Evolutionary conservation across 2,329 filamentous ascomycete genomes (phyloP).

Genomic region (Microdochium bolleyi): DNA sequence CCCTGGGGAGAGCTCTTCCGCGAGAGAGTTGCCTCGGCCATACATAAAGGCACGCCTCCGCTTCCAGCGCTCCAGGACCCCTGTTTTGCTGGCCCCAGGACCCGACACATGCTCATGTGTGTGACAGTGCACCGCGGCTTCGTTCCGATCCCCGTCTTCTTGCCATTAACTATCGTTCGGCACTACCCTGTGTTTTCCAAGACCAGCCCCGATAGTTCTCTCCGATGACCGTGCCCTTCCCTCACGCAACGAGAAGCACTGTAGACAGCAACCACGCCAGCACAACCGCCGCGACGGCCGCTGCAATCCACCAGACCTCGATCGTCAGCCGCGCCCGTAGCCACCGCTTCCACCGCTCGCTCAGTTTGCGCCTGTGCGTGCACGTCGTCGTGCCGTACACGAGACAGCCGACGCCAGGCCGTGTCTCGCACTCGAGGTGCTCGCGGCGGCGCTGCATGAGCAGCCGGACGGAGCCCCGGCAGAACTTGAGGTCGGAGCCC

Average conservation of each 20-base stretch:
- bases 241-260: background rate
- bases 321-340: conserved; percentile 33
- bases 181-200: too few relatives aligned
- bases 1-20: too few relatives aligned
- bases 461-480: conserved; percentile 49
- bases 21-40: too few relatives aligned
- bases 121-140: too few relatives aligned
- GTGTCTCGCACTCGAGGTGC: conserved; percentile 52
- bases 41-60: too few relatives aligned
- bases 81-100: too few relatives aligned
- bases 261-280: conserved; percentile 21
- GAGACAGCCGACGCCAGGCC: conserved; percentile 47
- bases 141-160: too few relatives aligned
- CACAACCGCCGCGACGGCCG: conserved; percentile 31
- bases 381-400: conserved; percentile 43
- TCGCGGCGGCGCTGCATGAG: conserved; percentile 52
- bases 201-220: too few relatives aligned
- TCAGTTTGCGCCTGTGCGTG: conserved; percentile 29
- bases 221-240: background rate
- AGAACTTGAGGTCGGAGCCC: conserved; percentile 52
- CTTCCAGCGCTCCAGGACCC: too few relatives aligned
- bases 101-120: too few relatives aligned
- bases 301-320: conserved; percentile 40
- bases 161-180: too few relatives aligned
- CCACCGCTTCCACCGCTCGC: conserved; percentile 39